Conservation (phyloP, 768 basidiomycete genomes). For the Pleurotus sapidus region DNA sequence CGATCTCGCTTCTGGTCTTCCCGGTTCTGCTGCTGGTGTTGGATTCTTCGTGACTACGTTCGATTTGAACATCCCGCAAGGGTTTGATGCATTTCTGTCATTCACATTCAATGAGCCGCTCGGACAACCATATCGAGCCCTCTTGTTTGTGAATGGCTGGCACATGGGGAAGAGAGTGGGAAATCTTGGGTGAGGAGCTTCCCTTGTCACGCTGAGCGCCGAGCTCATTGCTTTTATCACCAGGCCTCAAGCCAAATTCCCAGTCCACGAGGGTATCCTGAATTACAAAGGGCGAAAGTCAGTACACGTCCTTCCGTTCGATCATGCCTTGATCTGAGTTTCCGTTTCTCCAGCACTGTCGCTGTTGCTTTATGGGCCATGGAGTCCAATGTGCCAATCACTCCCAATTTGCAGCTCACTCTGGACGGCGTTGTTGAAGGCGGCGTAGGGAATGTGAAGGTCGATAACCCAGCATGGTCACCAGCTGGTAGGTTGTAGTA, state of each 20-base stretch:
- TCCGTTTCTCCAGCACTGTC: conserved; percentile 39
- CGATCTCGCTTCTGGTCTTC: conserved; percentile 57
- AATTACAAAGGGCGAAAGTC: conserved; percentile 73
- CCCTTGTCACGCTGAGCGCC: too few relatives aligned
- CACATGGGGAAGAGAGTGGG: conserved; percentile 82
- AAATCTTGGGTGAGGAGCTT: conserved; percentile 65
- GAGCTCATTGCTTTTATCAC: too few relatives aligned
- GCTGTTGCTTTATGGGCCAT: conserved; percentile 72
- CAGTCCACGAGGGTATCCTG: conserved; percentile 79
- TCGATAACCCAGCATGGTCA: conserved; percentile 62
- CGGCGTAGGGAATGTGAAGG: conserved; percentile 53
- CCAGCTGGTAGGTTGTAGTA: conserved; percentile 20
- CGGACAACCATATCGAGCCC: conserved; percentile 66
- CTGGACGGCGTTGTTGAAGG: conserved; percentile 62
- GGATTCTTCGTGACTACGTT: conserved; percentile 84
- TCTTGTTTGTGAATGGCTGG: conserved; percentile 85
- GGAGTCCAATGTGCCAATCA: conserved; percentile 38
- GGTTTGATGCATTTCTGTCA: conserved; percentile 66
- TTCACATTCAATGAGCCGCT: conserved; percentile 64
- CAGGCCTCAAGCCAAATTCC: conserved; percentile 78
- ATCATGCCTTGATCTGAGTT: not conserved
- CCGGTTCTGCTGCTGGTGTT: conserved; percentile 57
- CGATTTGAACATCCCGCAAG: conserved; percentile 54
- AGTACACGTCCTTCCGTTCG: too few relatives aligned
- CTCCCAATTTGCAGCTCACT: conserved; percentile 51